Base-by-base conservation (phyloP, 139 green algal species). In the Chlorella sp. region DNA sequence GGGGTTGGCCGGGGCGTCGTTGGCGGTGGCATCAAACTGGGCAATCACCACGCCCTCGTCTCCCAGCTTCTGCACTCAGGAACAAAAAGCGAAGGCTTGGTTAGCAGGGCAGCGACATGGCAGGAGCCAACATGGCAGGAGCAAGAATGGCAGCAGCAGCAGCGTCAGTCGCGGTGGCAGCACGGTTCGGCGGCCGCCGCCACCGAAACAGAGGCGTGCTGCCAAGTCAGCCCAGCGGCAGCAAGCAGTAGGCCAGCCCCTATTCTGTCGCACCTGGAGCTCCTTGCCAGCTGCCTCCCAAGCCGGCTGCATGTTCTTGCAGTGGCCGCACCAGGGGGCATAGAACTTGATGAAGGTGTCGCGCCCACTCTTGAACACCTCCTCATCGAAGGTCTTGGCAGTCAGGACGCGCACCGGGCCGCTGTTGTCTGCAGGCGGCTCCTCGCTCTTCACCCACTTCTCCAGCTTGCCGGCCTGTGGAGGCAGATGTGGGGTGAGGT, bases 21-120 rank as follows among this genome's bases (percentile, higher is more conserved):
- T 93, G 64, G 73, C 84, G 2, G 90, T 92, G 68, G 78, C 86
- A 44, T 93, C 90, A 81, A 92, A 90, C 85, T 93, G 92, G 60
- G 90, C 90, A 19, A 93, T 80, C 32, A 88, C 75, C 34, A 93
- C 85, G 43, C 69, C 79, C 17, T 87, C 73, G 60, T 91, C 85
- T 5, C 32, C 41, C 81, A 64, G 79, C 44, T 14, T 22, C 9
- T 17, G 40, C 1, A 24, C 13, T 17, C 4, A 32, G 0, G 73
- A 32, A 46, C 0, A 26, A 1, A 13, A 26, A 13, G 0, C 17
- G 9, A 24, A 36, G 0, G 13, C 32, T 19, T n/a, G n/a, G n/a
- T n/a, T n/a, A n/a, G n/a, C n/a, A 40, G n/a, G n/a, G n/a, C n/a
- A n/a, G n/a, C n/a, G n/a, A n/a, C n/a, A n/a, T n/a, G n/a, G n/a